Conservation (phyloP, 2,329 filamentous ascomycete genomes). For the Penicillium sp. region DNA sequence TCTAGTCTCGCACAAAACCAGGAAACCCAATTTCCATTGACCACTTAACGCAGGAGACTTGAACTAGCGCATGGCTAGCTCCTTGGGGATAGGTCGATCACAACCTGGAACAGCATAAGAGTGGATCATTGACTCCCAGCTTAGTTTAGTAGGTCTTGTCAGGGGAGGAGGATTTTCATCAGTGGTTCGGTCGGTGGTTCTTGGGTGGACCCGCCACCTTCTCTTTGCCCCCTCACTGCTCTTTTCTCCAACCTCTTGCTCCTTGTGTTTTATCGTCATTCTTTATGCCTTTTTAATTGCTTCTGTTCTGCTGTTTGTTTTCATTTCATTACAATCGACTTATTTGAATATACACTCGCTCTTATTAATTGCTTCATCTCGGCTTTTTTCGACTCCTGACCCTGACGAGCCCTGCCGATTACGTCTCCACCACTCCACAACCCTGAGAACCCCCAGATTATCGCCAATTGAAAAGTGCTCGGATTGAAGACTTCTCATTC, state of each 20-base stretch:
- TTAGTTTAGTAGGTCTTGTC: constrained; percentile 7
- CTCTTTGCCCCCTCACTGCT: constrained; percentile 10
- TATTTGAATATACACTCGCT: not conserved
- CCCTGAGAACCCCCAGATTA: not conserved
- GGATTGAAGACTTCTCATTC: not conserved
- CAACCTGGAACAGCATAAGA: constrained; percentile 2
- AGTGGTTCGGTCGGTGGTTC: not conserved
- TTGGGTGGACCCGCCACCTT: not conserved
- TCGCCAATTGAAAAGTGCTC: not conserved
- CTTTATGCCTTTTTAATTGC: not conserved
- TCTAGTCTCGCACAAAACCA: not conserved
- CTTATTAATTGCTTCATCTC: not conserved
- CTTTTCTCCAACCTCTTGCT: constrained; percentile 5
- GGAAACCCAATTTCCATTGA: not conserved
- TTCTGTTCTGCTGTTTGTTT: not conserved
- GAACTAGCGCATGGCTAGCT: constrained; percentile 9
- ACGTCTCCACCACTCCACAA: not conserved
- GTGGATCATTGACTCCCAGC: constrained; percentile 3
- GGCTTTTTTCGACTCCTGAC: not conserved
- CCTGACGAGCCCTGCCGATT: not conserved
- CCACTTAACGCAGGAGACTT: not conserved
- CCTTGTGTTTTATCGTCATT: not conserved
- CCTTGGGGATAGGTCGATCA: constrained; percentile 8
- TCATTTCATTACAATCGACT: not conserved
- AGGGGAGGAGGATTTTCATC: constrained; percentile 13